phyloP scores from a whole-genome alignment of 106 monocot genomes.

The Dioscorea alata region DNA sequence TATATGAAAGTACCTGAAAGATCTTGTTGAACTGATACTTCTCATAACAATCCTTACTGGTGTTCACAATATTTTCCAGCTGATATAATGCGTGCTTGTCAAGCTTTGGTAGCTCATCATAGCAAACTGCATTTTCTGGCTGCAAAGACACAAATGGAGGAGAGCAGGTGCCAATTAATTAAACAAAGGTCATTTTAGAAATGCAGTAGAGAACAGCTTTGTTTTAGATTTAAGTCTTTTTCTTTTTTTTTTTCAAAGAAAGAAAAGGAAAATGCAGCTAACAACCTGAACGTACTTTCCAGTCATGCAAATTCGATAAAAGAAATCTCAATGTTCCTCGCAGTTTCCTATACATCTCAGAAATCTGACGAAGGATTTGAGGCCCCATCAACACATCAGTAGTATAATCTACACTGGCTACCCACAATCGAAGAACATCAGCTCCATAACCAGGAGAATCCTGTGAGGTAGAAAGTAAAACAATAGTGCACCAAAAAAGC shows the following conservation, averaged over 20 bases:
- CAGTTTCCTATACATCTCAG: conserved; percentile 93
- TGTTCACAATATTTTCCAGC: conserved; percentile 74
- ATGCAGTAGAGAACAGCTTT: no score
- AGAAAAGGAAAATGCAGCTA: background rate
- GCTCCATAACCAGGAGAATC: conserved; percentile 91
- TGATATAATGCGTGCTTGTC: conserved; percentile 91
- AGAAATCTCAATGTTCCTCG: conserved; percentile 90
- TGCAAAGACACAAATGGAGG: conserved; percentile 19
- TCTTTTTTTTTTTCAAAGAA: background rate
- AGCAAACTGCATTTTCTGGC: conserved; percentile 57
- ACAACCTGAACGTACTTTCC: conserved; percentile 69
- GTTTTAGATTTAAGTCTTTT: background rate
- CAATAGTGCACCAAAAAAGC: background rate
- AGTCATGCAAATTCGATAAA: conserved; percentile 96
- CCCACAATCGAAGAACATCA: conserved; percentile 97
- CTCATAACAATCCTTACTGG: conserved; percentile 71
- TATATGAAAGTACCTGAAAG: conserved; percentile 59
- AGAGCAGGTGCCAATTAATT: background rate
- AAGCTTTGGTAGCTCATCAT: conserved; percentile 86
- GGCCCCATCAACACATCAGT: conserved; percentile 94
- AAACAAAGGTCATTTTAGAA: no score
- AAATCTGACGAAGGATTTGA: conserved; percentile 91
- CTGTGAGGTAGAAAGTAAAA: conserved; percentile 30
- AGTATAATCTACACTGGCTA: conserved; percentile 96
- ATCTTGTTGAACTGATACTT: conserved; percentile 94